These are phyloP conservation scores for Fusarium sp. DNA, from an alignment of 2,329 filamentous ascomycete genomes.

Conservation along the genomic window DNA sequence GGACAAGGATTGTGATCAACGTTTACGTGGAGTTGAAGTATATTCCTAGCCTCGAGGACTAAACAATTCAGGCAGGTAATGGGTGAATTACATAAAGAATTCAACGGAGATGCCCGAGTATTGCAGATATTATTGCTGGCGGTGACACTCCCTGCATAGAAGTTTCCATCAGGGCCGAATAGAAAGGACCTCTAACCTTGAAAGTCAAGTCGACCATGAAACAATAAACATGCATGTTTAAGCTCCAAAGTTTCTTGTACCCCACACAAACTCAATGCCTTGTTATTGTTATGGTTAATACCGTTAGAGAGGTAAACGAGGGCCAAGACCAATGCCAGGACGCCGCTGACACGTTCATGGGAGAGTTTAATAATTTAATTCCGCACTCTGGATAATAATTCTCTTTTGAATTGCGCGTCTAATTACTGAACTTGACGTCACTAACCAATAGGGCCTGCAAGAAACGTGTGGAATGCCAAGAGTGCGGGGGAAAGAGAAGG, in stretches of 20 bases:
- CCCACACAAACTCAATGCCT: constrained; percentile 2
- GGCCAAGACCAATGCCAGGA: constrained; percentile 22
- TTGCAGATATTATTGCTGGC: background rate
- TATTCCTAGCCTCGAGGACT: background rate
- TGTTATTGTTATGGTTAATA: background rate
- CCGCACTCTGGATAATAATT: background rate
- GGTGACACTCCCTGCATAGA: background rate
- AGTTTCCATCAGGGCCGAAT: background rate
- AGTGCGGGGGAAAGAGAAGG: constrained; percentile 36
- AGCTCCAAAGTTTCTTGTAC: background rate
- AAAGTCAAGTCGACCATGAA: constrained; percentile 1
- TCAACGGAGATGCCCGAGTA: background rate
- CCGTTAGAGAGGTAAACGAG: background rate
- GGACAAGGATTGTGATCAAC: constrained; percentile 18
- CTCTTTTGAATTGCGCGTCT: background rate
- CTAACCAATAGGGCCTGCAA: constrained; percentile 35
- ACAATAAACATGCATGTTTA: background rate
- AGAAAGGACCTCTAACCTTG: background rate
- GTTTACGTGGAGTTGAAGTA: background rate
- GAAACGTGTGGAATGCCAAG: constrained; percentile 16
- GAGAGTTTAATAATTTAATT: constrained; percentile 9
- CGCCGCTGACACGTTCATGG: constrained; percentile 40
- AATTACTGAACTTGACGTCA: constrained; percentile 38
- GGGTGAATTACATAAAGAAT: constrained; percentile 2
- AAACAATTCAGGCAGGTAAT: constrained; percentile 18